Evolutionary conservation across 768 basidiomycete species (phyloP).

Genomic region (Galerina sulciceps): DNA sequence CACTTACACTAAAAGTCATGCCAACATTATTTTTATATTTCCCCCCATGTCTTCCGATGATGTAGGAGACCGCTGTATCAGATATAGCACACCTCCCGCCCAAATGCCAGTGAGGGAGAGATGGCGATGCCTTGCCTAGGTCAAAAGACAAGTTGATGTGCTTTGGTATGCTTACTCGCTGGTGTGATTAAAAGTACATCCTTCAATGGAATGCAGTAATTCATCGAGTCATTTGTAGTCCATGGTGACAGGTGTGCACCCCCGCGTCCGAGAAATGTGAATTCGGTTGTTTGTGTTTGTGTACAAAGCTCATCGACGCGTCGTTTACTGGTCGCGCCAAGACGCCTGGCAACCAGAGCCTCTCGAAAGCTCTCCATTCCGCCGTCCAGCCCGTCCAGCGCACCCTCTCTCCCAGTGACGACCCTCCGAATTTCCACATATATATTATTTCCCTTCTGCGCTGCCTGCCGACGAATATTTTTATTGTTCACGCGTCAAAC

Average conservation of each 20-base stretch:
- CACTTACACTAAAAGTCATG: constrained; percentile 72
- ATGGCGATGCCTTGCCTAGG: constrained; percentile 61
- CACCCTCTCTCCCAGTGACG: not conserved
- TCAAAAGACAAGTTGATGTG: constrained; percentile 36
- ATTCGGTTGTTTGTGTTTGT: constrained; percentile 23
- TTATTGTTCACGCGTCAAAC: not conserved
- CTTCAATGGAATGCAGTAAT: not conserved
- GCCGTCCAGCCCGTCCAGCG: not conserved
- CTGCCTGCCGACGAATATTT: not conserved
- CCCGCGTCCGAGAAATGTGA: constrained; percentile 1
- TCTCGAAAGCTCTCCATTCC: constrained; percentile 13
- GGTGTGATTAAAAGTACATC: not conserved
- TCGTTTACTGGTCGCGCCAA: constrained; percentile 22
- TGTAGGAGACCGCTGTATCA: constrained; percentile 81
- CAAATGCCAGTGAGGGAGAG: constrained; percentile 59
- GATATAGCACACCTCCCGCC: constrained; percentile 81
- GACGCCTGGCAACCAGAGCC: constrained; percentile 14
- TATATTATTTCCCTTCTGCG: not conserved
- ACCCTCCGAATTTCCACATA: not conserved
- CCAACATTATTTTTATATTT: not conserved
- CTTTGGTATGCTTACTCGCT: constrained; percentile 6
- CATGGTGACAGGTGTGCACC: not conserved
- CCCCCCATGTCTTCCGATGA: not conserved
- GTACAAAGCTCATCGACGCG: constrained; percentile 23
- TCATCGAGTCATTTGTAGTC: not conserved